phyloP scores from a whole-genome alignment of 768 basidiomycete genomes.

The Hemileccinum rubropunctum region DNA sequence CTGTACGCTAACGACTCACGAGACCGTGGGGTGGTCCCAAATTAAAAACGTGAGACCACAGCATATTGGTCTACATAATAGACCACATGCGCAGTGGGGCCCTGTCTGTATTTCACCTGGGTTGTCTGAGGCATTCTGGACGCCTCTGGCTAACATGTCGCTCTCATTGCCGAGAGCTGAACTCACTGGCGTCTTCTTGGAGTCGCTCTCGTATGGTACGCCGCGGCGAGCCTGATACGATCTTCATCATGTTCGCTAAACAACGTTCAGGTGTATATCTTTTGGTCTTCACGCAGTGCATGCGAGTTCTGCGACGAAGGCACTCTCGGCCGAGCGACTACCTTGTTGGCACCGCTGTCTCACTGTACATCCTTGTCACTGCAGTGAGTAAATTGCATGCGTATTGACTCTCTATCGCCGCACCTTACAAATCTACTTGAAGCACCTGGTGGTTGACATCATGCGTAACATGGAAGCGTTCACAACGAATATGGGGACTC shows the following conservation, averaged over 20 bases:
- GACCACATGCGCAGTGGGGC: not conserved
- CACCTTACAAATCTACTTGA: not conserved
- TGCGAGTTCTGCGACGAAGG: not conserved
- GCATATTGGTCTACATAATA: not conserved
- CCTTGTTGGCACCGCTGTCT: not conserved
- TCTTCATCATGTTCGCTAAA: not conserved
- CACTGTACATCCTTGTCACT: not conserved
- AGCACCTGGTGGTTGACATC: slow-evolving; percentile 1
- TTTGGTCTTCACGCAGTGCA: not conserved
- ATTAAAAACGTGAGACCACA: not conserved
- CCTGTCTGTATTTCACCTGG: not conserved
- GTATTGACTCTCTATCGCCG: no score
- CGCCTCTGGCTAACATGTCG: not conserved
- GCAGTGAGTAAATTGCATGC: not conserved
- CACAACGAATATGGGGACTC: not conserved
- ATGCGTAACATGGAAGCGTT: slow-evolving; percentile 2
- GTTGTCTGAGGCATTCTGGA: not conserved
- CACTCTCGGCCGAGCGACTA: not conserved
- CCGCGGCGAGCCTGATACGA: no score
- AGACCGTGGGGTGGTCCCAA: not conserved
- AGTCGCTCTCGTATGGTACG: not conserved
- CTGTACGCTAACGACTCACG: no score
- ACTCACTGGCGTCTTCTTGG: slow-evolving; percentile 2
- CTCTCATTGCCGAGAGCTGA: not conserved
- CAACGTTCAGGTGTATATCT: not conserved